Evolutionary conservation across 2,329 filamentous ascomycete species (phyloP).

Genomic region (Penicillium sp.): DNA sequence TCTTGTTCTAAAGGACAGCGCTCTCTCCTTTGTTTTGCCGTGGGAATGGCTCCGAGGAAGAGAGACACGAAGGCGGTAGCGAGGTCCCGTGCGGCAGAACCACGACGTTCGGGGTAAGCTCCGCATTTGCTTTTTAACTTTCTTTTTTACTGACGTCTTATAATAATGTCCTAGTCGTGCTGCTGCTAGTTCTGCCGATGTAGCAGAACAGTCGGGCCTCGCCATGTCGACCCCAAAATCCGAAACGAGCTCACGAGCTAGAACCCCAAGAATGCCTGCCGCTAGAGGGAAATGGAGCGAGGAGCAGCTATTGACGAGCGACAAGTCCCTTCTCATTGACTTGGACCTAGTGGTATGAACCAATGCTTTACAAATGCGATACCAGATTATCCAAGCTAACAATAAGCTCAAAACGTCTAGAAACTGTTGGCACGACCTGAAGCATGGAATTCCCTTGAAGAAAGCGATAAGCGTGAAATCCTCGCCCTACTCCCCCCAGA

Average conservation of each 20-base stretch:
- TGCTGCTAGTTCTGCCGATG: slow-evolving; percentile 26
- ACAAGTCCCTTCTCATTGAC: slow-evolving; percentile 38
- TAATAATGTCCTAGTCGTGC: slow-evolving; percentile 26
- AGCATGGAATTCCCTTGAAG: slow-evolving; percentile 45
- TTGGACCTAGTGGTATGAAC: slow-evolving; percentile 42
- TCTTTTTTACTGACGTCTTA: not conserved
- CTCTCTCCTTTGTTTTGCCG: slow-evolving; percentile 25
- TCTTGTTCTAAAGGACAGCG: slow-evolving; percentile 4
- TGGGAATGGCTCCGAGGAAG: slow-evolving; percentile 33
- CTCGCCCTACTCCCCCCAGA: slow-evolving; percentile 43
- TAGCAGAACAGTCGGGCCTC: slow-evolving; percentile 23
- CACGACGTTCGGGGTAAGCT: slow-evolving; percentile 22
- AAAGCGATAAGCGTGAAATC: slow-evolving; percentile 44
- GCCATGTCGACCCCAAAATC: slow-evolving; percentile 30
- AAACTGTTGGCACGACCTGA: slow-evolving; percentile 42
- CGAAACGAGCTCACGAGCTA: slow-evolving; percentile 26
- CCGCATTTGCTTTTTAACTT: not conserved
- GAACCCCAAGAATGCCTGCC: slow-evolving; percentile 33
- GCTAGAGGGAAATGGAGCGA: slow-evolving; percentile 42
- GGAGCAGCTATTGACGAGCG: slow-evolving; percentile 40
- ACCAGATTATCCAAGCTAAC: not conserved
- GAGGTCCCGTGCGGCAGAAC: slow-evolving; percentile 28
- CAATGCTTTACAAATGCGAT: not conserved
- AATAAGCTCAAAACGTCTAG: slow-evolving; percentile 21
- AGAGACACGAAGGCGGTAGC: slow-evolving; percentile 34